phyloP scores from a whole-genome alignment of 345 rosid species.

The Bretschneidera sinensis region DNA sequence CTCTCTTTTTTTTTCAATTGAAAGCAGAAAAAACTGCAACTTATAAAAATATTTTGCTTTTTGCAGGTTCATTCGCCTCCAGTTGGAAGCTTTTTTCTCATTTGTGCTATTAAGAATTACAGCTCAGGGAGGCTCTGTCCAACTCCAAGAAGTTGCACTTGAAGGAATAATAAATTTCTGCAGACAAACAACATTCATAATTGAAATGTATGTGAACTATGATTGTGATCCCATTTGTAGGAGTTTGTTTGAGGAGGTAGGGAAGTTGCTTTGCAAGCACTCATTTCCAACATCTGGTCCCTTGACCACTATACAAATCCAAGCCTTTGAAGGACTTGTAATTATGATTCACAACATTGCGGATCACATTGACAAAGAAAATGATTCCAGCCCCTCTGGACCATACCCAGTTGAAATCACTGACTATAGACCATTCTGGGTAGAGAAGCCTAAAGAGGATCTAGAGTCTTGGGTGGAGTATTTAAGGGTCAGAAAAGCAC shows the following conservation, averaged over 20 bases:
- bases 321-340: constrained; percentile 90
- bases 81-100: constrained; percentile 84
- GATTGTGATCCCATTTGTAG: constrained; percentile 70
- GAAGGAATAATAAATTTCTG: constrained; percentile 85
- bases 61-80: constrained; percentile 72
- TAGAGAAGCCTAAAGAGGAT: constrained; percentile 55
- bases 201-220: constrained; percentile 70
- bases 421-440: constrained; percentile 71
- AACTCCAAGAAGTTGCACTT: constrained; percentile 79
- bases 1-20: neutral
- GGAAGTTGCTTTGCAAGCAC: constrained; percentile 77
- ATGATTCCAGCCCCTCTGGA: constrained; percentile 32
- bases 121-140: constrained; percentile 33
- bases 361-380: constrained; percentile 59
- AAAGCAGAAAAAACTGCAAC: neutral
- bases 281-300: constrained; percentile 72
- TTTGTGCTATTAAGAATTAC: constrained; percentile 60
- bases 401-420: constrained; percentile 52
- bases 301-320: constrained; percentile 56
- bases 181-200: constrained; percentile 70
- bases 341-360: constrained; percentile 78
- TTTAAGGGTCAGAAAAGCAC: constrained; percentile 61
- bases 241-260: constrained; percentile 41
- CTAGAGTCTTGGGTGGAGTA: constrained; percentile 59
- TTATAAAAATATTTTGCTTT: neutral